phyloP scores from a whole-genome alignment of 441 rosid species.

The Biscutella laevigata region DNA sequence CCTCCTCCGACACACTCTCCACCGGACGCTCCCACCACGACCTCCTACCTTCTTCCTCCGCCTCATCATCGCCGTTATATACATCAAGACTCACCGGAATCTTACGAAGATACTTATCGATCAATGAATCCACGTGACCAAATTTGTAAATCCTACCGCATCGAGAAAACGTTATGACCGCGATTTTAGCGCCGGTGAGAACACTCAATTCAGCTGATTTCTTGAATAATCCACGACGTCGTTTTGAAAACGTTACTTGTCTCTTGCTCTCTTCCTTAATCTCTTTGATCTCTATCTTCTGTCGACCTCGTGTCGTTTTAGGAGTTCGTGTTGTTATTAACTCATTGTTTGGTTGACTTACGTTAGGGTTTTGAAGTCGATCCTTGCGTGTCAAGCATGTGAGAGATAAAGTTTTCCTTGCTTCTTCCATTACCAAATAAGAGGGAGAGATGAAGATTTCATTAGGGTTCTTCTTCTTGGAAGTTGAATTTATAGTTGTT shows the following conservation, averaged over 20 bases:
- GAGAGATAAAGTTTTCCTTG: not conserved
- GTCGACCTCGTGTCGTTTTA: slow-evolving; percentile 46
- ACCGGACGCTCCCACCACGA: slow-evolving; percentile 27
- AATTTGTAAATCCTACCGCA: slow-evolving; percentile 21
- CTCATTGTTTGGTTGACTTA: slow-evolving; percentile 4
- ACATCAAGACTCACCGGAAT: slow-evolving; percentile 17
- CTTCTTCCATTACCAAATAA: slow-evolving; percentile 13
- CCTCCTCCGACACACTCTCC: slow-evolving; percentile 26
- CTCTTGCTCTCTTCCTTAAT: slow-evolving; percentile 65
- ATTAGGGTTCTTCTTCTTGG: not conserved
- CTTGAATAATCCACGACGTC: slow-evolving; percentile 75
- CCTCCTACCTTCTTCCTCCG: slow-evolving; percentile 5
- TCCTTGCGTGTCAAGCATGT: not conserved
- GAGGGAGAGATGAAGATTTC: not conserved
- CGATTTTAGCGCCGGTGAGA: slow-evolving; percentile 69
- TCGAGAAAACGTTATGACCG: slow-evolving; percentile 51
- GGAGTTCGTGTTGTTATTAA: not conserved
- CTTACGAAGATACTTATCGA: slow-evolving; percentile 21
- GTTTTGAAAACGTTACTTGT: slow-evolving; percentile 82
- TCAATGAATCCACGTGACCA: slow-evolving; percentile 17
- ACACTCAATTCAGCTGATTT: slow-evolving; percentile 71
- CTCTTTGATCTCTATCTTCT: slow-evolving; percentile 78
- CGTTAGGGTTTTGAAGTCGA: not conserved
- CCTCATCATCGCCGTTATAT: not conserved
- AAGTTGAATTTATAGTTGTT: slow-evolving; percentile 3